These are phyloP conservation scores for Sistotremastrum niveocremeum DNA, from an alignment of 768 basidiomycete species.

Conservation along the genomic window DNA sequence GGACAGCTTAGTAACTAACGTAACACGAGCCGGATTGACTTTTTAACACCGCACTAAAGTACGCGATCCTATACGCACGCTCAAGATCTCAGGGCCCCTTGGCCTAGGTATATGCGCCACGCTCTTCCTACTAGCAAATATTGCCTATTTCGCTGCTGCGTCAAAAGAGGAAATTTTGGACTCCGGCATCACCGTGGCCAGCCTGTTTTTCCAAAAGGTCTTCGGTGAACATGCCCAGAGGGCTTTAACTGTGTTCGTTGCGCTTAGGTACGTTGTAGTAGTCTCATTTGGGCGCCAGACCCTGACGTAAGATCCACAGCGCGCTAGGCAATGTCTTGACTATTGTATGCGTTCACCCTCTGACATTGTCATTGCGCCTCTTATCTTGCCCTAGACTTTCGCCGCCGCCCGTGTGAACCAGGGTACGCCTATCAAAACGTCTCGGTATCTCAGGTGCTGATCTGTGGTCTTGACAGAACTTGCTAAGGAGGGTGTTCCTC, in stretches of 20 bases:
- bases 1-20: too few species aligned
- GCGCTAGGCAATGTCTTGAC: slow-evolving; percentile 8
- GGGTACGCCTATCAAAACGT: background rate
- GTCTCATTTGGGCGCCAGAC: background rate
- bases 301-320: slow-evolving; percentile 8
- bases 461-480: slow-evolving; percentile 4
- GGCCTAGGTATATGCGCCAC: slow-evolving; percentile 3
- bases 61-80: slow-evolving; percentile 11
- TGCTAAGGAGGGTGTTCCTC: slow-evolving; percentile 10
- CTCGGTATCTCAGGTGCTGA: background rate
- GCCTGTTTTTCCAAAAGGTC: slow-evolving; percentile 12
- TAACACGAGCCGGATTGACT: too few species aligned
- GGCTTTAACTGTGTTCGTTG: slow-evolving; percentile 6
- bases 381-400: background rate
- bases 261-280: slow-evolving; percentile 2
- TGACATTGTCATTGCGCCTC: background rate
- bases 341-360: slow-evolving; percentile 3
- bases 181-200: slow-evolving; percentile 11
- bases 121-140: slow-evolving; percentile 11
- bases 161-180: slow-evolving; percentile 8
- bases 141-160: slow-evolving; percentile 11
- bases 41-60: too few species aligned
- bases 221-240: slow-evolving; percentile 9
- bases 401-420: background rate
- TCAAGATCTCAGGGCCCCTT: slow-evolving; percentile 13